Percentiles rank a stretch among this genome's conserved stretches.
Conservation (phyloP, 495 filamentous ascomycete genomes). For the Mytilinidion resinicola region DNA sequence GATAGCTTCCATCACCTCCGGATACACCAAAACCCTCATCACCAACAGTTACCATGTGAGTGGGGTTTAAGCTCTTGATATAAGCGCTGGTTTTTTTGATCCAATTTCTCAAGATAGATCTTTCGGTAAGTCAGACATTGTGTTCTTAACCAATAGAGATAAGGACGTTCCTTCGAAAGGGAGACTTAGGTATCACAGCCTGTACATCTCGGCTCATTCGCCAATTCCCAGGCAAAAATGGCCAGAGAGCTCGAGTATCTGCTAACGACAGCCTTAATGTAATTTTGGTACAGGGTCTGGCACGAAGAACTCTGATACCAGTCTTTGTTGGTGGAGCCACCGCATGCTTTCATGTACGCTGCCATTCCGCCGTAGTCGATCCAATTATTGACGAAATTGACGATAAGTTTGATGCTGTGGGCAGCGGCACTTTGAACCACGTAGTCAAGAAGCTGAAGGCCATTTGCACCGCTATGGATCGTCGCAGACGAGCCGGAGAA, state of each 20-base stretch:
- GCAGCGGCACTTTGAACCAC: constrained; percentile 23
- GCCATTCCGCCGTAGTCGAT: constrained; percentile 62
- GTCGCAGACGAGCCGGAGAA: constrained; percentile 46
- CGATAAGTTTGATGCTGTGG: constrained; percentile 33
- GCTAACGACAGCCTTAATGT: constrained; percentile 56
- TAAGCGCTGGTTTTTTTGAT: constrained; percentile 52
- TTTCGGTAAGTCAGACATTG: neutral
- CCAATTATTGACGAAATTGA: constrained; percentile 54
- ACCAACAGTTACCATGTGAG: constrained; percentile 64
- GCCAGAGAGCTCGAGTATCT: constrained; percentile 53
- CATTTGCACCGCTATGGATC: constrained; percentile 62
- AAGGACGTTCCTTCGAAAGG: neutral
- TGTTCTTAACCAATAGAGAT: neutral
- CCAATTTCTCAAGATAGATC: constrained; percentile 55
- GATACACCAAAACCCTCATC: constrained; percentile 48
- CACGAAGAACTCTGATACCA: constrained; percentile 54
- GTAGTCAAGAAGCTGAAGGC: constrained; percentile 48
- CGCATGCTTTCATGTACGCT: constrained; percentile 58
- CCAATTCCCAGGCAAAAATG: constrained; percentile 66
- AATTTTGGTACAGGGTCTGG: constrained; percentile 56
- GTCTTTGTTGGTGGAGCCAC: constrained; percentile 42
- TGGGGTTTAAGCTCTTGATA: constrained; percentile 57
- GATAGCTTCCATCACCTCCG: constrained; percentile 20
- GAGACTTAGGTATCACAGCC: constrained; percentile 43
- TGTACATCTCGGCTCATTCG: constrained; percentile 64